phyloP scores from a whole-genome alignment of 768 basidiomycete species.

The Tulasnella sp. region DNA sequence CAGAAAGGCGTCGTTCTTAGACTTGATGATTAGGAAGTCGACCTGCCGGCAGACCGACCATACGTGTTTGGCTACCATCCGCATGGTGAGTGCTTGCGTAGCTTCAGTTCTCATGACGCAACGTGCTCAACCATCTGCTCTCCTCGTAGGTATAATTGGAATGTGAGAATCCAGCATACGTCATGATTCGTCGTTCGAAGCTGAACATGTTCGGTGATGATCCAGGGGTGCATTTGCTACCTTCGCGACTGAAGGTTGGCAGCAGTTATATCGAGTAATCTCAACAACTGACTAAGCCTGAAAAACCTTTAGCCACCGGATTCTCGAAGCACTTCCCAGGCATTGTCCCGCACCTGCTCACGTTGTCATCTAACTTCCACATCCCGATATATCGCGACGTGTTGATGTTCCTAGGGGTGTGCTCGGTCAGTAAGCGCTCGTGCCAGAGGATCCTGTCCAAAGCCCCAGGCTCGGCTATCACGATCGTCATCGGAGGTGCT shows the following conservation, averaged over 20 bases:
- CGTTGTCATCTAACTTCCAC: constrained; percentile 79
- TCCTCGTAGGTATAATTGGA: constrained; percentile 75
- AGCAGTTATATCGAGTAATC: neutral
- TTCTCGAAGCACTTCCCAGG: constrained; percentile 88
- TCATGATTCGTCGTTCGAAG: too few species aligned
- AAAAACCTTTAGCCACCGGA: constrained; percentile 52
- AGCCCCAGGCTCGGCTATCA: constrained; percentile 56
- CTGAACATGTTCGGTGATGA: too few species aligned
- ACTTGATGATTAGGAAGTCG: constrained; percentile 56
- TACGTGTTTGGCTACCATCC: constrained; percentile 99
- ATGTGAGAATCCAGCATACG: constrained; percentile 43
- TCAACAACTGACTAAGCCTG: neutral
- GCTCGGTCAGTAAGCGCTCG: constrained; percentile 81
- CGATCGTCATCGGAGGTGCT: constrained; percentile 94
- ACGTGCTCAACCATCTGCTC: neutral
- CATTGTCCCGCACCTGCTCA: constrained; percentile 86
- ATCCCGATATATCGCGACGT: constrained; percentile 92
- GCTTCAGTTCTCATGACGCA: neutral
- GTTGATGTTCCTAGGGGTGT: constrained; percentile 74
- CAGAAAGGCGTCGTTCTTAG: too few species aligned
- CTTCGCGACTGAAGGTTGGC: constrained; percentile 84
- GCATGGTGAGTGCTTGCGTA: constrained; percentile 50
- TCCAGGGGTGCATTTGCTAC: constrained; percentile 93
- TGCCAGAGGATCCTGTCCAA: constrained; percentile 75
- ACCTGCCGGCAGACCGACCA: constrained; percentile 80